These are phyloP conservation scores for Hypoxylon sp. DNA, from an alignment of 2,329 filamentous ascomycete genomes.

Conservation along the genomic window DNA sequence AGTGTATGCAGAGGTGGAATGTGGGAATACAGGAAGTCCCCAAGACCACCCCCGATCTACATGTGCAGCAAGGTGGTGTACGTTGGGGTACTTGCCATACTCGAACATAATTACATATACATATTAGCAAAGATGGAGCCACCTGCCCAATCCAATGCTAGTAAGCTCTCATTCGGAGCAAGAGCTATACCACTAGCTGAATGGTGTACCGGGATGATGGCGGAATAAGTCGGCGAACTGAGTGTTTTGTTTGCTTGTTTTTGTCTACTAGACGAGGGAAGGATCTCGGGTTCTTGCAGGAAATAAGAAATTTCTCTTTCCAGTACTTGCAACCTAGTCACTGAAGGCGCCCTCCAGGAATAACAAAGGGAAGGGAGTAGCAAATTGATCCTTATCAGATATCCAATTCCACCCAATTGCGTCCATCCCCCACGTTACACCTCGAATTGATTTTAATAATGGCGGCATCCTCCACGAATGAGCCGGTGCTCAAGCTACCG, in stretches of 20 bases:
- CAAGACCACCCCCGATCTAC: not conserved
- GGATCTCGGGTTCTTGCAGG: constrained; percentile 6
- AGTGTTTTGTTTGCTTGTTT: constrained; percentile 5
- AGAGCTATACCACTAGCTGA: constrained; percentile 17
- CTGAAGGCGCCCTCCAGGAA: not conserved
- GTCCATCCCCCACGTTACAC: constrained; percentile 7
- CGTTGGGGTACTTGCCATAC: constrained; percentile 35
- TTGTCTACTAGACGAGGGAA: constrained; percentile 1
- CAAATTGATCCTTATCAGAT: constrained; percentile 20
- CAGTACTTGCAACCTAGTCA: constrained; percentile 2
- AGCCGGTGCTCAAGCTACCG: constrained; percentile 64
- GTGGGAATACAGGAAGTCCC: constrained; percentile 32
- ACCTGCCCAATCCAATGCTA: constrained; percentile 10
- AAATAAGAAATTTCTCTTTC: constrained; percentile 26
- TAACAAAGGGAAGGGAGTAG: constrained; percentile 6
- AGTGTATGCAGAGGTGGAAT: constrained; percentile 30
- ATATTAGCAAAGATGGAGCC: constrained; percentile 12
- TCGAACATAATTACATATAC: not conserved
- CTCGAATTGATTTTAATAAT: constrained; percentile 40
- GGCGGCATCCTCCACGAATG: constrained; percentile 50
- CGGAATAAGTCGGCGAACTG: constrained; percentile 29
- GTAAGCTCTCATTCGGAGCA: constrained; percentile 6
- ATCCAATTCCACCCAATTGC: constrained; percentile 20
- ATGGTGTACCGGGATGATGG: constrained; percentile 24
- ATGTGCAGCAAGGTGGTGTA: constrained; percentile 25